Percentiles rank a stretch among this genome's conserved stretches.
These are phyloP conservation scores for Amauroascus niger DNA, from an alignment of 2,329 filamentous ascomycete genomes.

Conservation along the genomic window DNA sequence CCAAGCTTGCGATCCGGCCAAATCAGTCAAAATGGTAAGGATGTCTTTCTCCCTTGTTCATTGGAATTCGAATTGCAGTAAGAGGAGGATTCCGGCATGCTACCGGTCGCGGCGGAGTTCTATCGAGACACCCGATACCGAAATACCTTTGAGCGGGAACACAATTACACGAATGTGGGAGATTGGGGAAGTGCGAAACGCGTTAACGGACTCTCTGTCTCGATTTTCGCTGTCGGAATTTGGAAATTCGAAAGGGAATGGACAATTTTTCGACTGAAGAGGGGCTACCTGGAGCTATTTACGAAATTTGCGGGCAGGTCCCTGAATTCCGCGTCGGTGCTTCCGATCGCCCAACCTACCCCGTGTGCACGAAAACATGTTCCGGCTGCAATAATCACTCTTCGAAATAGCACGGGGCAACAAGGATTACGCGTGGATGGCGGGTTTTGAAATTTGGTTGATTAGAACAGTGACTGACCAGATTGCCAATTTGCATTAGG, in stretches of 20 bases:
- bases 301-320: not conserved
- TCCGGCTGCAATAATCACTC: not conserved
- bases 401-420: not conserved
- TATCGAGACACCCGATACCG: not conserved
- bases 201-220: not conserved
- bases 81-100: constrained; percentile 13
- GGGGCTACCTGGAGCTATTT: not conserved
- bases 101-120: not conserved
- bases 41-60: constrained; percentile 15
- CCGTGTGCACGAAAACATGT: not conserved
- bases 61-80: constrained; percentile 18
- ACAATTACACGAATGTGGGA: not conserved
- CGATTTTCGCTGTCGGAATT: not conserved
- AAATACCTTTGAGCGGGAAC: not conserved
- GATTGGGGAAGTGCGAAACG: not conserved
- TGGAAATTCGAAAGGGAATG: not conserved
- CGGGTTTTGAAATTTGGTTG: not conserved
- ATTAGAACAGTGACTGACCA: not conserved
- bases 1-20: constrained; percentile 33
- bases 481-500: constrained; percentile 42
- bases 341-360: not conserved
- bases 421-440: no score
- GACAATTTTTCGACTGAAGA: not conserved
- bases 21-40: constrained; percentile 43
- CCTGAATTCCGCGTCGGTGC: not conserved